Conservation (phyloP, 2,329 filamentous ascomycete species). For the Arthrobotrys pseudoclavata region DNA sequence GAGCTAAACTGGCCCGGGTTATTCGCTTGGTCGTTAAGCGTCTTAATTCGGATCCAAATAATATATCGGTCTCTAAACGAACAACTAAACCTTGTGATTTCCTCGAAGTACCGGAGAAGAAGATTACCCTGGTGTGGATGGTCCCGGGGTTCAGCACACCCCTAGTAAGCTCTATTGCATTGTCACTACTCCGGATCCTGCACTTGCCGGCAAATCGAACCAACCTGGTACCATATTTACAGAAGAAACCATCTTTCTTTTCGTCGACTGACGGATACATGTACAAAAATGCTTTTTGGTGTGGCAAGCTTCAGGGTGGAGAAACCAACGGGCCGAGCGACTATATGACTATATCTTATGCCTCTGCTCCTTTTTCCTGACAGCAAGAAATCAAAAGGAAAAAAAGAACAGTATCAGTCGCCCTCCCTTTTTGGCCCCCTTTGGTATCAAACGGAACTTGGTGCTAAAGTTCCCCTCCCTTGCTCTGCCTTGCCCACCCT, state of each 20-base stretch:
- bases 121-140: constrained; percentile 45
- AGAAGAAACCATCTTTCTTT: constrained; percentile 44
- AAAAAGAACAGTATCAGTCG: constrained; percentile 52
- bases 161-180: constrained; percentile 57
- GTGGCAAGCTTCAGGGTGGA: constrained; percentile 59
- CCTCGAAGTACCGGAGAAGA: constrained; percentile 53
- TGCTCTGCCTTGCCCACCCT: constrained; percentile 58
- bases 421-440: constrained; percentile 59
- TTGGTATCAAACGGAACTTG: constrained; percentile 60
- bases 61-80: constrained; percentile 56
- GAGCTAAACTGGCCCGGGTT: constrained; percentile 36
- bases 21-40: constrained; percentile 59
- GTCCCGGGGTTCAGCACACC: constrained; percentile 47
- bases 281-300: constrained; percentile 56
- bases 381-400: constrained; percentile 59
- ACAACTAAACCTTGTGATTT: constrained; percentile 40
- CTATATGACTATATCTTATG: constrained; percentile 59
- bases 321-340: constrained; percentile 60
- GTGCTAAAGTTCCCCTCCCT: constrained; percentile 58
- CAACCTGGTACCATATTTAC: constrained; percentile 53
- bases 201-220: constrained; percentile 58
- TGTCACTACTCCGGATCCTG: constrained; percentile 53
- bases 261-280: constrained; percentile 58
- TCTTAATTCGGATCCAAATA: constrained; percentile 60
- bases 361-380: constrained; percentile 60